Conservation (phyloP, 495 filamentous ascomycete species). For the Tuber calosporum region DNA sequence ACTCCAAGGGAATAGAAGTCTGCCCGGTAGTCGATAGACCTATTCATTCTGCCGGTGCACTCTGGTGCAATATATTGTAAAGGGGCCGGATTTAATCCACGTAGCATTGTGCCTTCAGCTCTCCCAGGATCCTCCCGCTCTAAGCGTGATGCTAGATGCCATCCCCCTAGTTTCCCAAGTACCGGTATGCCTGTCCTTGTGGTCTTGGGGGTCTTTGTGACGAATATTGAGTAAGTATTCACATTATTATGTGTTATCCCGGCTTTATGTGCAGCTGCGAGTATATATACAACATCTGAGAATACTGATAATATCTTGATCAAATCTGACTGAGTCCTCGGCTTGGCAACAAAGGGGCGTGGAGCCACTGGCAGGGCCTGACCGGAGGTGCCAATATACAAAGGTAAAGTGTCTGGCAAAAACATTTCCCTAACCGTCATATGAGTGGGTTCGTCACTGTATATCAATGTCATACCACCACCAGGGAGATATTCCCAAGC, state of each 20-base stretch:
- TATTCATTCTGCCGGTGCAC: constrained; percentile 41
- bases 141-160: constrained; percentile 40
- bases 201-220: constrained; percentile 20
- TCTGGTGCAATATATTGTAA: constrained; percentile 41
- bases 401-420: constrained; percentile 32
- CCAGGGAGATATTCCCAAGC: constrained; percentile 42
- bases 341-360: constrained; percentile 33
- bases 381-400: constrained; percentile 11
- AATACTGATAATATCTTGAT: constrained; percentile 41
- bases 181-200: constrained; percentile 10
- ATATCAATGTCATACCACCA: constrained; percentile 40
- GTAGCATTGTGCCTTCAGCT: constrained; percentile 37
- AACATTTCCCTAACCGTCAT: constrained; percentile 38
- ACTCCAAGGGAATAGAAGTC: constrained; percentile 42
- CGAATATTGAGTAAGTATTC: constrained; percentile 38
- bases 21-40: constrained; percentile 40
- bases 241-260: constrained; percentile 41
- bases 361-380: neutral
- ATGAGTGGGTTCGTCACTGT: constrained; percentile 29
- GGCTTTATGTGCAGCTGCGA: constrained; percentile 34
- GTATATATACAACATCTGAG: constrained; percentile 39
- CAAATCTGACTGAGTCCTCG: constrained; percentile 38
- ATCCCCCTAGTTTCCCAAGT: constrained; percentile 39
- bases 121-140: constrained; percentile 39
- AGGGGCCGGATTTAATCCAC: constrained; percentile 40